A percentile compares a stretch with the other conserved stretches of the same genome.
Conservation (phyloP, 2,329 filamentous ascomycete genomes). For the Bipolaris bicolor region DNA sequence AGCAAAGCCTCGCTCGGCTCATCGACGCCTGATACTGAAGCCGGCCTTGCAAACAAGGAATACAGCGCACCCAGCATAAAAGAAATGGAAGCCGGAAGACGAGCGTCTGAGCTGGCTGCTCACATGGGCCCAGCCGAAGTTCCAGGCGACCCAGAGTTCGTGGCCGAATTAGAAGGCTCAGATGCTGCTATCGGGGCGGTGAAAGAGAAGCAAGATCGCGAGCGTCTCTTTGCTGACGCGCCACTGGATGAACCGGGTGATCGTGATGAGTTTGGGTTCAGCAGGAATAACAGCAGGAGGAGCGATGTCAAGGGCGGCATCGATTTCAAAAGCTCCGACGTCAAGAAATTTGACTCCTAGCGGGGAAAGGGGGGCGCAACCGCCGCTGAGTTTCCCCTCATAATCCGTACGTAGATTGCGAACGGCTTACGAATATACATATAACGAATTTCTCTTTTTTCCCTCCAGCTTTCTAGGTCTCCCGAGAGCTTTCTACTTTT, state of each 20-base stretch:
- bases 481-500: too few species aligned
- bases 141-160: conserved; percentile 10
- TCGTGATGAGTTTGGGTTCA: conserved; percentile 3
- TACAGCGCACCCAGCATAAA: conserved; percentile 1
- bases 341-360: conserved; percentile 2
- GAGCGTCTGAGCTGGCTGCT: conserved; percentile 19
- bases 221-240: conserved; percentile 20
- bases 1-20: conserved; percentile 5
- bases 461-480: too few species aligned
- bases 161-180: conserved; percentile 23
- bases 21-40: conserved; percentile 20
- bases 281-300: not conserved
- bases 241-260: conserved; percentile 21
- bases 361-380: too few species aligned
- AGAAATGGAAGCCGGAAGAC: conserved; percentile 14
- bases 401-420: not conserved
- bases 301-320: too few species aligned
- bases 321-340: too few species aligned
- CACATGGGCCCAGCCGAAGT: conserved; percentile 15
- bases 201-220: conserved; percentile 5
- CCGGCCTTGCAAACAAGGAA: not conserved
- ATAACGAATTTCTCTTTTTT: not conserved
- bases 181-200: conserved; percentile 3
- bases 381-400: not conserved
- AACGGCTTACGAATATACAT: not conserved